Base-by-base conservation (phyloP, 495 filamentous ascomycete species). In the Podospora sp. region DNA sequence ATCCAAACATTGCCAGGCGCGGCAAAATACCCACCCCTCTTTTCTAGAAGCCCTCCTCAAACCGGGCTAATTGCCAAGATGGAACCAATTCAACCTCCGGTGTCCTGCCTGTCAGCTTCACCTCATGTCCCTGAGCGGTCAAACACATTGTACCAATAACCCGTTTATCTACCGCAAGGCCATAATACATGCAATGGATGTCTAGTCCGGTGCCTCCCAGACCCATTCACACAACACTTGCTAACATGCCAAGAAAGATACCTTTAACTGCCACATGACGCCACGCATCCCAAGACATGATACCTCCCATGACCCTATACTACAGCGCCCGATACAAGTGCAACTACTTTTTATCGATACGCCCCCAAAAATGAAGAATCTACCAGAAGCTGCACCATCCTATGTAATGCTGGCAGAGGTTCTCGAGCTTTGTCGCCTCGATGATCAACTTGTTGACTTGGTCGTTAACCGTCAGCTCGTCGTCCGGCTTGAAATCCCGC, bases 331-430 rank as follows among this genome's bases (percentile, higher is more conserved):
- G 25, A 60, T 16, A 56, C 14, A 33, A 12, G 4, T 46, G 40
- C 53, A 59, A 52, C 24, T 16, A 20, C 60, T 24, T 25, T n/a
- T 24, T 25, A n/a, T 9, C 40, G 29, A 33, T 33, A 33, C 29
- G 21, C 35, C 22, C 14, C 40, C 29, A 6, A 14, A 6, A 14
- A 26, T 26, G 6, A 3, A 8, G 20, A 25, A 36, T 20, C 70
- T 65, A 96, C 91, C 92, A 94, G 84, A 94, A 96, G 79, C 91
- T 93, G 78, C 92, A 96, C 92, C 93, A 96, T 62, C 94, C 95
- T 66, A 98, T 97, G 78, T 97, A 99, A 81, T 98, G 95, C 81
- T 97, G 95, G 75, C 96, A 98, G 65, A 99, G 84, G 79, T 98
- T 98, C 83, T 98, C 96, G 55, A 97, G 83, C 71, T 92, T 97